Percentiles rank a stretch among this genome's conserved stretches.
phyloP scores from a whole-genome alignment of 2,329 filamentous ascomycete genomes.

The Diplocarpon rosae region DNA sequence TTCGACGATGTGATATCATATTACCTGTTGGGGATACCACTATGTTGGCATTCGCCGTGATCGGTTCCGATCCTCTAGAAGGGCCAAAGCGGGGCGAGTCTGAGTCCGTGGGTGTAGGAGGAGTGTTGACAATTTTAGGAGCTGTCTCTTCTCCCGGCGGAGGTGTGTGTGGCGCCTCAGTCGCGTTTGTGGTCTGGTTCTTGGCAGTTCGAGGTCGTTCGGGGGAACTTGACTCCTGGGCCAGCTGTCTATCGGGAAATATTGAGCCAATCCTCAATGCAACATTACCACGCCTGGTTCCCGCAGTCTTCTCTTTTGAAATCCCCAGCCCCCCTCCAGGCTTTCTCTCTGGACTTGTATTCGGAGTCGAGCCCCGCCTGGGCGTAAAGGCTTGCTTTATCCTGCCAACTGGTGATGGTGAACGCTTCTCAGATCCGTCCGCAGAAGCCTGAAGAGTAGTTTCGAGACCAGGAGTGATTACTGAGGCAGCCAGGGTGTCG shows the following conservation, averaged over 20 bases:
- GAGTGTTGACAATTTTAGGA: slow-evolving; percentile 53
- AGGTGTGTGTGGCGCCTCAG: slow-evolving; percentile 22
- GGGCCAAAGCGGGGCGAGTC: slow-evolving; percentile 21
- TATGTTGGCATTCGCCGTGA: slow-evolving; percentile 35
- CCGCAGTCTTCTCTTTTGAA: slow-evolving; percentile 15
- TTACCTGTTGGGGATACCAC: slow-evolving; percentile 53
- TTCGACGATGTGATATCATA: slow-evolving; percentile 63
- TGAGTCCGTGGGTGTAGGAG: slow-evolving; percentile 50
- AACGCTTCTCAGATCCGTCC: slow-evolving; percentile 41
- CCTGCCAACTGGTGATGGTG: slow-evolving; percentile 59
- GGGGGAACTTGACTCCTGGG: slow-evolving; percentile 19
- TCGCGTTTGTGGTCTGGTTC: slow-evolving; percentile 22
- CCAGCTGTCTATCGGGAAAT: slow-evolving; percentile 22
- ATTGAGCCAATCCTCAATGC: slow-evolving; percentile 23
- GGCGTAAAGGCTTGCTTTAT: slow-evolving; percentile 60
- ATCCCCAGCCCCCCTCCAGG: slow-evolving; percentile 11
- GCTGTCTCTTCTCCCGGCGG: slow-evolving; percentile 21
- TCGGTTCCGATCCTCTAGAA: slow-evolving; percentile 23
- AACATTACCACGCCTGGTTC: slow-evolving; percentile 22
- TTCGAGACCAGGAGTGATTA: slow-evolving; percentile 28
- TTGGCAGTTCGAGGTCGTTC: slow-evolving; percentile 22
- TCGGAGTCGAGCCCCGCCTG: slow-evolving; percentile 30
- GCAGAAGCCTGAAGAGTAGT: slow-evolving; percentile 32
- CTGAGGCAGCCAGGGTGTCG: slow-evolving; percentile 22
- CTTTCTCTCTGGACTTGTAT: slow-evolving; percentile 35